Evolutionary conservation across 805 yeast species (phyloP), one percentile per base, ranked within the genome.

Genomic region (Phaffomyces opuntiae): DNA sequence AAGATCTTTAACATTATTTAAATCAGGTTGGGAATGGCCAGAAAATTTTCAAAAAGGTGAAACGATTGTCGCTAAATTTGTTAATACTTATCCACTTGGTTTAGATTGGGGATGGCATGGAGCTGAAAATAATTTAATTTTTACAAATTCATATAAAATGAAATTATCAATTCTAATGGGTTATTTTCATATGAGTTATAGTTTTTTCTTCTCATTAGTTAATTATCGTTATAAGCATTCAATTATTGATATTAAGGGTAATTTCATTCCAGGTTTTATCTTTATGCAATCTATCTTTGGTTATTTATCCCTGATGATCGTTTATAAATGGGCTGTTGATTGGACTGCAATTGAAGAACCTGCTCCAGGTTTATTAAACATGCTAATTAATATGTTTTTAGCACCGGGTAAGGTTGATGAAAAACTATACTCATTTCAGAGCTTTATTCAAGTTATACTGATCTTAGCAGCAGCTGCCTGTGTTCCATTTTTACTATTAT

Each of bases 251-350:
- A 80, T 93, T 38, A 67, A 85, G 56, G 98, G 98, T 49, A 93
- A 91, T 68, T 93, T 93, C 60, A 73, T 91, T 48, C 99, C 99
- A 2, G 96, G 98, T 35, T 71, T 93, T 46, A 69, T 93, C 41
- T 93, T 93, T 67, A 88, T 93, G 96, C 96, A 89, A 66, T 84
- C 96, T 43, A 91, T 93, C 39, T 93, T 93, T 62, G 99, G 99
- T 35, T 93, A 93, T 64, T 72, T 93, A 49, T 78, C 96, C 0
- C 64, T 90, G 53, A 76, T 88, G 48, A 93, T 93, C 54, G 75
- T 93, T 29, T 91, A 87, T 74, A 93, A 93, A 67, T 93, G 99
- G 99, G 69, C 81, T 21, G 84, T 87, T 41, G 93, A 93, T 71
- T 93, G 99, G 99, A 69, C 79, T 45, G 83, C 77, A 29, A 74